Base-by-base conservation (phyloP, 129 eudicot species). In the Chrysanthemum seticuspe region DNA sequence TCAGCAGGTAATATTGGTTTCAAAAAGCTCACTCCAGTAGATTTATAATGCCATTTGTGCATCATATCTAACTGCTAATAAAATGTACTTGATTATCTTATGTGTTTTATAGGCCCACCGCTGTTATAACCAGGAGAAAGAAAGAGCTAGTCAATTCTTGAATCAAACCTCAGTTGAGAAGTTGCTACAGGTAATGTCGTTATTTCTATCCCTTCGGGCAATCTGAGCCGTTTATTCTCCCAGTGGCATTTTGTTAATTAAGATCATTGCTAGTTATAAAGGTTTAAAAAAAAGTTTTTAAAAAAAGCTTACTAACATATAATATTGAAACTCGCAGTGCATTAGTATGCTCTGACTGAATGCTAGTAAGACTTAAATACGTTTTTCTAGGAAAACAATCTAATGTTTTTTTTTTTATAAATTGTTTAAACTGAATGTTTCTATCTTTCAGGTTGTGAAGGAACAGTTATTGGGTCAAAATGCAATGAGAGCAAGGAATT, bases 101-200 rank as follows among this genome's bases (percentile, higher is more conserved):
- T 72, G 15, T 72, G 27, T 62, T 15, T 64, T 72, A 21, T 79
- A 87, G 89, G 85, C 71, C 59, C 69, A 80, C 27, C 68, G n/a
- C 60, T 77, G 78, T 67, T 58, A 82, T 63, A 71, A 61, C 51
- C 77, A 79, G 80, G 89, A 84, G 67, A 82, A 74, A 70, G 87
- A 73, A 52, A 82, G 89, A 77, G 80, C 87, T 69, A 74, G 61
- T 34, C 80, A 80, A 3, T 82, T 67, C 77, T 74, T 87, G 67
- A 65, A 76, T 76, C 76, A 55, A 57, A 48, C 68, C 60, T 74
- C 89, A 12, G 79, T 74, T 75, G 79, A 81, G 78, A 84, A 82
- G 76, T 74, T 84, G 61, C 75, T 84, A 55, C 78, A 67, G 82
- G 93, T 87, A 54, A 60, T 10, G 7, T 13, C 1, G 2, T 53